phyloP scores from a whole-genome alignment of 139 green algal species.

The Tetradesmus obliquus region DNA sequence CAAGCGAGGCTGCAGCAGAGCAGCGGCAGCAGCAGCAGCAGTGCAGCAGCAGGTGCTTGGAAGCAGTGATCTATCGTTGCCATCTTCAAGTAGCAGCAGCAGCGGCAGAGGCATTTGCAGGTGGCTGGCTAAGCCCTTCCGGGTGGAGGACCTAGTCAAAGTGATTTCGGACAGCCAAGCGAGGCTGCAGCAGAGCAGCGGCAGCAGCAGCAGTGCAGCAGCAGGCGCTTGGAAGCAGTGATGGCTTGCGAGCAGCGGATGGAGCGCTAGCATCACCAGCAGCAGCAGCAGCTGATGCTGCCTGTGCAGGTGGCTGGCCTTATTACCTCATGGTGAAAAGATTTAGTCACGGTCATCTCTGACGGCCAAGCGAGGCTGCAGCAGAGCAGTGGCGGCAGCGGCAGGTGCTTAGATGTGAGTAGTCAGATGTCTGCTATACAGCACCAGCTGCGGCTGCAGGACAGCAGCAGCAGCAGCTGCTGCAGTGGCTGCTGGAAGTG shows the following conservation, averaged over 20 bases:
- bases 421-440: too few species aligned
- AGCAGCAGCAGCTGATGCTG: background rate
- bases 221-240: too few species aligned
- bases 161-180: constrained; percentile 50
- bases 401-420: too few species aligned
- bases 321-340: constrained; percentile 47
- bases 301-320: constrained; percentile 63
- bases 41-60: too few species aligned
- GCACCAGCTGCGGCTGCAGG: too few species aligned
- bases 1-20: constrained; percentile 17
- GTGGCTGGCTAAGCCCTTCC: constrained; percentile 65
- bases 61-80: too few species aligned
- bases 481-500: too few species aligned
- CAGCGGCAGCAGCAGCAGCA: background rate
- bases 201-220: too few species aligned
- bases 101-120: background rate
- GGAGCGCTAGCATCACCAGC: too few species aligned
- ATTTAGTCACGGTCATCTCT: constrained; percentile 65
- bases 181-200: background rate
- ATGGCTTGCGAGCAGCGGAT: too few species aligned
- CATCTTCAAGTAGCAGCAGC: background rate
- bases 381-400: background rate
- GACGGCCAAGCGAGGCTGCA: constrained; percentile 28
- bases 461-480: too few species aligned
- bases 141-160: constrained; percentile 70